Conservation (phyloP, 208 protist genomes). For the Herpetomonas tarakana region DNA sequence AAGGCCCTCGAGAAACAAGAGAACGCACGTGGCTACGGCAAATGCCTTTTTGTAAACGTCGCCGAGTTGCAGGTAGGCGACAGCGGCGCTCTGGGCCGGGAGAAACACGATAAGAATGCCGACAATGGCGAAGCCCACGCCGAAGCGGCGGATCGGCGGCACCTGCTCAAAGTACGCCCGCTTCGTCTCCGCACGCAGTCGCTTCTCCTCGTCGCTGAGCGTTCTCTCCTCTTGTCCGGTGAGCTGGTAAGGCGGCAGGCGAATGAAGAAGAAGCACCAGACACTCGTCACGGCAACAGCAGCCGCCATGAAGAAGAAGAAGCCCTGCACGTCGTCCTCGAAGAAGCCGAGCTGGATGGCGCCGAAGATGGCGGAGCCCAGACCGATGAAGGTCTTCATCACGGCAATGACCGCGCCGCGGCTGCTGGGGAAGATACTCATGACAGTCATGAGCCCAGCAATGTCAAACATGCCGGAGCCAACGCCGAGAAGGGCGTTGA, state of each 20-base stretch:
- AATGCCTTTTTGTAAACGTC: constrained; percentile 28
- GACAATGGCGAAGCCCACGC: constrained; percentile 54
- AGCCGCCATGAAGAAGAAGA: constrained; percentile 61
- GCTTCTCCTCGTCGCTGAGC: constrained; percentile 32
- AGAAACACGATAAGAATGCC: constrained; percentile 60
- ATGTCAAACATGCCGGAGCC: constrained; percentile 72
- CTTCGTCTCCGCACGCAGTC: constrained; percentile 30
- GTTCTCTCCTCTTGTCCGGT: constrained; percentile 46
- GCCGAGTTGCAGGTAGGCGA: constrained; percentile 32
- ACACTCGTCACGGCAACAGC: constrained; percentile 32
- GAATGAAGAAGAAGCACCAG: constrained; percentile 49
- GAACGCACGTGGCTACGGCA: constrained; percentile 30
- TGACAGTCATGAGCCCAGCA: constrained; percentile 64
- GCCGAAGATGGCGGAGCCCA: constrained; percentile 80
- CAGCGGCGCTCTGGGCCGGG: constrained; percentile 45
- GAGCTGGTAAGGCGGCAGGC: constrained; percentile 73
- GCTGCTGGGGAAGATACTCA: constrained; percentile 78
- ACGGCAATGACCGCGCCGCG: constrained; percentile 76
- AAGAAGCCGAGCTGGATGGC: constrained; percentile 71
- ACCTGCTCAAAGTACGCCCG: constrained; percentile 60
- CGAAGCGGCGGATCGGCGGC: constrained; percentile 61
- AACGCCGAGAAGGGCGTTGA: constrained; percentile 38
- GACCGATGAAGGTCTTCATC: constrained; percentile 84
- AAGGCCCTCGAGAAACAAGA: constrained; percentile 28
- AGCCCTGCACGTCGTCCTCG: constrained; percentile 29